Percentiles rank a stretch among this genome's conserved stretches.
These are phyloP conservation scores for Lactarius sp. DNA, from an alignment of 768 basidiomycete species.

Conservation along the genomic window DNA sequence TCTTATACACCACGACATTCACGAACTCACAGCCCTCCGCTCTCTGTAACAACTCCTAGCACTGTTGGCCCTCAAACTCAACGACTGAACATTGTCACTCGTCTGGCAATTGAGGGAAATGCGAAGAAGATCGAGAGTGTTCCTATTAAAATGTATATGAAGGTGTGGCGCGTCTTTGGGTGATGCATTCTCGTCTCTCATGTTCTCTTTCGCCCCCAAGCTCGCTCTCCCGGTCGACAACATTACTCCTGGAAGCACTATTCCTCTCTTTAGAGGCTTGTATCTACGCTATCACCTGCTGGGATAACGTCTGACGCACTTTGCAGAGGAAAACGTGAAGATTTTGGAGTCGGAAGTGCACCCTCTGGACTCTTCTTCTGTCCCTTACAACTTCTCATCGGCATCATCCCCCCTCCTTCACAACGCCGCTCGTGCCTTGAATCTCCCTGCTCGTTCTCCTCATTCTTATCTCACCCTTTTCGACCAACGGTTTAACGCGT, in stretches of 20 bases:
- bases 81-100: slow-evolving; percentile 65
- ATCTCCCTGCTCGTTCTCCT: slow-evolving; percentile 53
- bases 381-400: slow-evolving; percentile 72
- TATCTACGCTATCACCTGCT: neutral
- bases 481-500: slow-evolving; percentile 31
- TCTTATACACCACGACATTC: slow-evolving; percentile 27
- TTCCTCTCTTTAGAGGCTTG: slow-evolving; percentile 69
- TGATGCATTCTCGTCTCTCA: neutral
- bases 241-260: slow-evolving; percentile 58
- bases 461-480: slow-evolving; percentile 60
- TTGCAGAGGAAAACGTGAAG: slow-evolving; percentile 73
- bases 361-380: slow-evolving; percentile 64
- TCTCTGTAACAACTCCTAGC: slow-evolving; percentile 28
- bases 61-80: slow-evolving; percentile 30
- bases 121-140: slow-evolving; percentile 64
- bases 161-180: slow-evolving; percentile 41
- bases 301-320: neutral
- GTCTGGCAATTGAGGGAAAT: slow-evolving; percentile 70
- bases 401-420: slow-evolving; percentile 56
- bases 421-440: slow-evolving; percentile 64
- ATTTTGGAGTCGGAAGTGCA: slow-evolving; percentile 69
- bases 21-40: slow-evolving; percentile 31
- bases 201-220: slow-evolving; percentile 37
- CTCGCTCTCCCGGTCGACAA: slow-evolving; percentile 56
- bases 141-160: slow-evolving; percentile 70